phyloP scores from a whole-genome alignment of 2,329 filamentous ascomycete species.

The Paecilomyces formosus region DNA sequence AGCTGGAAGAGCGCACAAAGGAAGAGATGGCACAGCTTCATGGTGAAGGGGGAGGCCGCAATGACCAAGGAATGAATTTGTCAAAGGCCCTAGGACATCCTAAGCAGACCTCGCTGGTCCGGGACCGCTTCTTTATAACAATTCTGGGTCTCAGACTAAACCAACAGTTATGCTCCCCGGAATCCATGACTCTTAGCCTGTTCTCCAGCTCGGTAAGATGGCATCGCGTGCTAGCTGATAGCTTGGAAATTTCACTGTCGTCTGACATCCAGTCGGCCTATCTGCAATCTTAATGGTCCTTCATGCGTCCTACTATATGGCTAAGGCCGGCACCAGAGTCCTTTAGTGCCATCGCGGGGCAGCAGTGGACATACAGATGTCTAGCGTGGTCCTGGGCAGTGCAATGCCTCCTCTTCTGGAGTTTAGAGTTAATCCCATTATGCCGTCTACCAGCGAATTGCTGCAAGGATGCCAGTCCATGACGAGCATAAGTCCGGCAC shows the following conservation, averaged over 20 bases:
- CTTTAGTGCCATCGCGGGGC: background rate
- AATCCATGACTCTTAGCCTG: background rate
- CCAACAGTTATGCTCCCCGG: background rate
- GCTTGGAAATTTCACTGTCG: background rate
- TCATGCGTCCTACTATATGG: background rate
- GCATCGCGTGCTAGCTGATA: background rate
- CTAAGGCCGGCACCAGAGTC: background rate
- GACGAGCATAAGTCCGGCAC: background rate
- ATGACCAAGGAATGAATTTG: background rate
- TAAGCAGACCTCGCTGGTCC: background rate
- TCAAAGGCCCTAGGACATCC: background rate
- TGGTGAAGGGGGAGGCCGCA: conserved; percentile 11
- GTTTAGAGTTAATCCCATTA: background rate
- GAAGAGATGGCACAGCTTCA: conserved; percentile 20
- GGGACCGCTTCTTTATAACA: background rate
- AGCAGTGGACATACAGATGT: background rate
- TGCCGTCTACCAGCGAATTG: background rate
- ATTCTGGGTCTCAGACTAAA: background rate
- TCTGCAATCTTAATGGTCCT: background rate
- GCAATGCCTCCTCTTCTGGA: background rate
- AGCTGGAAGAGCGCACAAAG: conserved; percentile 17
- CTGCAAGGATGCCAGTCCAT: background rate
- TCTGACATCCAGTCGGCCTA: background rate
- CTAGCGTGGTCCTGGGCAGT: background rate
- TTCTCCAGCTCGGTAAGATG: background rate